These are phyloP conservation scores for Themeda triandra DNA, from an alignment of 176 grass and related monocot species.

Conservation along the genomic window DNA sequence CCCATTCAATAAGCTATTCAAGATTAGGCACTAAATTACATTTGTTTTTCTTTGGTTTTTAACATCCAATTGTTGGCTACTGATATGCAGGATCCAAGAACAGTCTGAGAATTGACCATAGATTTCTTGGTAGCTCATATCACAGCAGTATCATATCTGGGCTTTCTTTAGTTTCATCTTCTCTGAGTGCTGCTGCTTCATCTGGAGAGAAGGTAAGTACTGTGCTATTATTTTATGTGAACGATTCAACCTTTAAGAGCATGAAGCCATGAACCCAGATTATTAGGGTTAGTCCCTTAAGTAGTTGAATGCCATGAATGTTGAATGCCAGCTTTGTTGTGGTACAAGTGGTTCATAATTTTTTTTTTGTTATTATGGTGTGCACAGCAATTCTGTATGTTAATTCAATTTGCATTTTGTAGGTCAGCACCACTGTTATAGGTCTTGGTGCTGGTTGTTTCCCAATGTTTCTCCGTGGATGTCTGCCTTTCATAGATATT, in stretches of 20 bases:
- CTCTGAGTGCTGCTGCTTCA: conserved; percentile 48
- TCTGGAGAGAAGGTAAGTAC: conserved; percentile 61
- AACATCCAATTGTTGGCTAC: not conserved
- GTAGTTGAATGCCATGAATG: no score
- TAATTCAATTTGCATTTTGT: conserved; percentile 24
- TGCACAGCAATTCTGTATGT: not conserved
- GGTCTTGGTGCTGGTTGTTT: conserved; percentile 93
- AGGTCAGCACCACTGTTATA: conserved; percentile 69
- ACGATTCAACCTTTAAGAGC: not conserved
- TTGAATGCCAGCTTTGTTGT: not conserved
- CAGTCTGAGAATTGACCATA: conserved; percentile 70
- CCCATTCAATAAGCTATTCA: not conserved
- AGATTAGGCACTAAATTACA: no score
- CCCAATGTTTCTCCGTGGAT: conserved; percentile 95
- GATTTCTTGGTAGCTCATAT: conserved; percentile 80
- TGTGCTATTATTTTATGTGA: conserved; percentile 4
- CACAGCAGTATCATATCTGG: conserved; percentile 86
- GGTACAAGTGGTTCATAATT: not conserved
- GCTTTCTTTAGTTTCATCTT: conserved; percentile 76
- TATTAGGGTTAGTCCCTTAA: not conserved
- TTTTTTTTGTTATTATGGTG: not conserved
- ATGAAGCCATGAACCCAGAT: not conserved
- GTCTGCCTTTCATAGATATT: conserved; percentile 81
- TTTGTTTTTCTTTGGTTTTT: no score
- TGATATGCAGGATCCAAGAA: conserved; percentile 58